Percentiles rank a stretch among this genome's conserved stretches.
Evolutionary conservation across 345 rosid genomes (phyloP).

Genomic region (Citrus trifoliata): DNA sequence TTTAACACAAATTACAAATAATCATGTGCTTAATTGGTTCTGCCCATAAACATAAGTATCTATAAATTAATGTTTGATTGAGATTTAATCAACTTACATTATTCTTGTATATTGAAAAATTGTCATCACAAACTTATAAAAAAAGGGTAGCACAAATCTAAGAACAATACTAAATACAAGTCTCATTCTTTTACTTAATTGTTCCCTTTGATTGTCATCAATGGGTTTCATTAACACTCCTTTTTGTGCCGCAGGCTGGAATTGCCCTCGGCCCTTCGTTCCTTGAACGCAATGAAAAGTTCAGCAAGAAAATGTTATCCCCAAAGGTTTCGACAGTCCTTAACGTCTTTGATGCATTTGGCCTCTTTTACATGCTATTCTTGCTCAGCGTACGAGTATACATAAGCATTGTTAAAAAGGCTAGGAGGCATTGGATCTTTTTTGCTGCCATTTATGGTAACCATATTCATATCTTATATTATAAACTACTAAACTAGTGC

Average conservation of each 20-base stretch:
- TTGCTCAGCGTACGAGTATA: conserved; percentile 35
- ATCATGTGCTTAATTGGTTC: too few relatives aligned
- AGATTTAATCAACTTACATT: too few relatives aligned
- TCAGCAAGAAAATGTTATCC: conserved; percentile 18
- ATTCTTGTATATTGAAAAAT: too few relatives aligned
- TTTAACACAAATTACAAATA: too few relatives aligned
- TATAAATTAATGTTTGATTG: too few relatives aligned
- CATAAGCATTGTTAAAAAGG: conserved; percentile 26
- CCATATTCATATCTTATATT: conserved; percentile 6
- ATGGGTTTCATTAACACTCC: background rate
- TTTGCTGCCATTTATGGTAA: conserved; percentile 22
- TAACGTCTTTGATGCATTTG: conserved; percentile 26
- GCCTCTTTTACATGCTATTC: conserved; percentile 30
- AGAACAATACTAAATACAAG: too few relatives aligned
- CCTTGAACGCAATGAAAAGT: conserved; percentile 23
- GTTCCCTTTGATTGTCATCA: too few relatives aligned
- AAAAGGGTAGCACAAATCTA: too few relatives aligned
- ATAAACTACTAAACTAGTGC: conserved; percentile 11
- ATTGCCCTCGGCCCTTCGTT: conserved; percentile 36
- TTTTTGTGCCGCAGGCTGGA: conserved; percentile 31
- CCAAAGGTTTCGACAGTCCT: conserved; percentile 18
- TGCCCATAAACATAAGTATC: too few relatives aligned
- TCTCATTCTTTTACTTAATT: too few relatives aligned
- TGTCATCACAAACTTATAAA: too few relatives aligned
- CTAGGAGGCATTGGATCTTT: conserved; percentile 33